phyloP scores from a whole-genome alignment of 2,329 filamentous ascomycete genomes.

The Ophiostoma sp. region DNA sequence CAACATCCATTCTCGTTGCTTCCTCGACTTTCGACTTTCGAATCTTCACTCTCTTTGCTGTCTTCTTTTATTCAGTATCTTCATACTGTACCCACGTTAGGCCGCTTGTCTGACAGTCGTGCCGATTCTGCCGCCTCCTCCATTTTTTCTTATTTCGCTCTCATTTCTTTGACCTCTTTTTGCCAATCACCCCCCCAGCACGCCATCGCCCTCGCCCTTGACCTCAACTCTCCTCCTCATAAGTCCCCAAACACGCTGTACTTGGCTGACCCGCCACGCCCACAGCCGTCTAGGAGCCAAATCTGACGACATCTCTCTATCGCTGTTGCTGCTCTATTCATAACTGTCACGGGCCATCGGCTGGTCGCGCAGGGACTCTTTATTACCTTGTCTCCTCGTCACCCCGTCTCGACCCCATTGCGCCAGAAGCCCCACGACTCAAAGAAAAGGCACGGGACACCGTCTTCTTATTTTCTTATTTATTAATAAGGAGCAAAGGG shows the following conservation, averaged over 20 bases:
- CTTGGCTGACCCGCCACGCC: slow-evolving; percentile 9
- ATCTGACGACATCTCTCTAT: slow-evolving; percentile 22
- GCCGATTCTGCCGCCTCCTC: slow-evolving; percentile 18
- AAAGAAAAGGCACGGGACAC: neutral
- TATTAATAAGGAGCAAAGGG: slow-evolving; percentile 13
- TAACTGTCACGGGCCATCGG: slow-evolving; percentile 9
- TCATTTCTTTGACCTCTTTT: slow-evolving; percentile 13
- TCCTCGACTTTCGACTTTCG: neutral
- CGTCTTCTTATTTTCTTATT: too few species aligned
- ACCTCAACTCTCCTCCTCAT: slow-evolving; percentile 20
- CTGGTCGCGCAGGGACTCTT: slow-evolving; percentile 4
- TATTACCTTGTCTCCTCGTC: neutral
- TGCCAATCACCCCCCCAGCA: slow-evolving; percentile 23
- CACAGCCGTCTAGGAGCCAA: slow-evolving; percentile 19
- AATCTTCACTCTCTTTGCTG: neutral
- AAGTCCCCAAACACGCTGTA: neutral
- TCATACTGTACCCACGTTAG: neutral
- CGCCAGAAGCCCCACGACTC: neutral
- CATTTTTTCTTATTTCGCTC: slow-evolving; percentile 1
- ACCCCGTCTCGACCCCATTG: neutral
- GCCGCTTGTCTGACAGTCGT: slow-evolving; percentile 9
- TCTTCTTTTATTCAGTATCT: neutral
- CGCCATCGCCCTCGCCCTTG: slow-evolving; percentile 25
- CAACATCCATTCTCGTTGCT: neutral
- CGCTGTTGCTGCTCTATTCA: neutral